Evolutionary conservation across 148 eudicot species (phyloP).

Genomic region (Chenopodium formosanum): DNA sequence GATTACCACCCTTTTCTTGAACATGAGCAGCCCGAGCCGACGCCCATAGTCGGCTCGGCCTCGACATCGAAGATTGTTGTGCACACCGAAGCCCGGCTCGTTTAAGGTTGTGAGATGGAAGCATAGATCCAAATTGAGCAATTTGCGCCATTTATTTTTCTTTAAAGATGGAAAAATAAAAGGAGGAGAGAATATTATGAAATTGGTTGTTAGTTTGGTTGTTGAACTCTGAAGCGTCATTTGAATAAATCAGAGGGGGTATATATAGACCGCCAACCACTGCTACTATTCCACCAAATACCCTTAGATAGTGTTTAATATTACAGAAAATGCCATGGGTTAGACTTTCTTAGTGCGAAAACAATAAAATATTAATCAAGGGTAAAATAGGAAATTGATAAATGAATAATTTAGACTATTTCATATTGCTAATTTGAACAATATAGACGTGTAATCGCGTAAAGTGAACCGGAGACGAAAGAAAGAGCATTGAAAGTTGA

Average conservation of each 20-base stretch:
- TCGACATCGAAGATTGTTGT: constrained; percentile 35
- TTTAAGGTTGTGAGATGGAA: constrained; percentile 41
- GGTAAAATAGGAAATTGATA: neutral
- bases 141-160: constrained; percentile 31
- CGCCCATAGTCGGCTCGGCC: constrained; percentile 10
- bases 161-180: neutral
- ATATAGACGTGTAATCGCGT: constrained; percentile 25
- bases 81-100: constrained; percentile 40
- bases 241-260: constrained; percentile 10
- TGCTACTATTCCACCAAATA: neutral
- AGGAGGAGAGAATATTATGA: neutral
- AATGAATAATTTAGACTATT: neutral
- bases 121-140: constrained; percentile 27
- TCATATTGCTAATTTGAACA: constrained; percentile 13
- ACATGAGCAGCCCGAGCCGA: neutral
- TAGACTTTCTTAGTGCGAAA: too few relatives aligned
- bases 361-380: neutral
- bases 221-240: constrained; percentile 11
- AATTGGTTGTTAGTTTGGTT: neutral
- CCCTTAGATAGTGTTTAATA: neutral
- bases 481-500: neutral
- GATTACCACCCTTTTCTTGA: constrained; percentile 14
- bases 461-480: constrained; percentile 15
- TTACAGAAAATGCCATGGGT: neutral
- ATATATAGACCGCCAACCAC: constrained; percentile 17